phyloP scores from a whole-genome alignment of 2,329 filamentous ascomycete genomes.

The Scedosporium aurantiacum region DNA sequence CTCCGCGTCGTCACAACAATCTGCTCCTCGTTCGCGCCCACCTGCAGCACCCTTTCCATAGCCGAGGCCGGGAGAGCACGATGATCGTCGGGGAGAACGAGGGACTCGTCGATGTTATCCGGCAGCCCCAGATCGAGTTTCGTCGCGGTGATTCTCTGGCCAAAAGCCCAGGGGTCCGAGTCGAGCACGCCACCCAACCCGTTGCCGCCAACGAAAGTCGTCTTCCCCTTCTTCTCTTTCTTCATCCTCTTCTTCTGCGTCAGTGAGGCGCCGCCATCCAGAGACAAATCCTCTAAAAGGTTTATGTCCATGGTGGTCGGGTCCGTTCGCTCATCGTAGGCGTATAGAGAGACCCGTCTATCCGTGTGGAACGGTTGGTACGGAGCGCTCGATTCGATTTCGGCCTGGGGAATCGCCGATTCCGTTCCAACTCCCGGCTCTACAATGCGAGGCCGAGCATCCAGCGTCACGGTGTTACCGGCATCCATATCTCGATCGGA shows the following conservation, averaged over 20 bases:
- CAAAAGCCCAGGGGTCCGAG: constrained; percentile 44
- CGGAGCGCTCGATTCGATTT: constrained; percentile 90
- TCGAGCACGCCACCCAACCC: constrained; percentile 9
- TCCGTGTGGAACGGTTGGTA: constrained; percentile 97
- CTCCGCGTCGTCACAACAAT: constrained; percentile 74
- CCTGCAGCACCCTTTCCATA: constrained; percentile 51
- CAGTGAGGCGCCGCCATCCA: constrained; percentile 27
- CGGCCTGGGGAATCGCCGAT: constrained; percentile 61
- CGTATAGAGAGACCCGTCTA: constrained; percentile 65
- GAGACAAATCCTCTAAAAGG: constrained; percentile 25
- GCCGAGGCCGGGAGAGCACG: constrained; percentile 50
- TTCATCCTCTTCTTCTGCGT: constrained; percentile 26
- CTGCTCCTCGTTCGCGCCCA: constrained; percentile 56
- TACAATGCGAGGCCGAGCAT: constrained; percentile 24
- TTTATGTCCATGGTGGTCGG: constrained; percentile 6
- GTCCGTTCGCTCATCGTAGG: constrained; percentile 33
- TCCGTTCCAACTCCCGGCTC: constrained; percentile 36
- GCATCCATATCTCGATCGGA: constrained; percentile 41
- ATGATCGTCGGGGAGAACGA: constrained; percentile 40
- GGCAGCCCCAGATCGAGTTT: constrained; percentile 42
- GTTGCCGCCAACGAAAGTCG: constrained; percentile 10
- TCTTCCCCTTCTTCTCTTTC: constrained; percentile 22
- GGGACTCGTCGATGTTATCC: constrained; percentile 39
- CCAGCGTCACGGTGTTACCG: constrained; percentile 42
- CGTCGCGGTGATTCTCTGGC: constrained; percentile 37